Base-by-base conservation (phyloP, 2,329 filamentous ascomycete species). In the Nigrospora sphaerica region DNA sequence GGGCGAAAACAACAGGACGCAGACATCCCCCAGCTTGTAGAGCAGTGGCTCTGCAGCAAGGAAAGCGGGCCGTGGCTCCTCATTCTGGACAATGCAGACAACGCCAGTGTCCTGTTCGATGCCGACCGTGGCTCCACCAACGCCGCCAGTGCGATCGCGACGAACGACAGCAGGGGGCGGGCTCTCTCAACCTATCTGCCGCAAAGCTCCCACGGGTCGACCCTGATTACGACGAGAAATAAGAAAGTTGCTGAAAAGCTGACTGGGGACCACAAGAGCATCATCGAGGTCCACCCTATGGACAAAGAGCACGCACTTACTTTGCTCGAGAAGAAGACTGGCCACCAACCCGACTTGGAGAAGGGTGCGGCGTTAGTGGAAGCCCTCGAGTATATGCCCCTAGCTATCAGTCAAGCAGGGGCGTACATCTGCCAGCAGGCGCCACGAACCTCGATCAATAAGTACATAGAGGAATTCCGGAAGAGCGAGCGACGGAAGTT, bases 381-480 rank as follows among this genome's bases (percentile, higher is more conserved):
- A 12, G n/a, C n/a, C n/a, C n/a, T n/a, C n/a, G n/a, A n/a, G n/a
- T n/a, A n/a, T n/a, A n/a, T n/a, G n/a, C n/a, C 47, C 3, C 53
- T 67, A 1, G 63, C 62, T 19, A 64, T 67, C 42, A 59, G 52
- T 31, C 62, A 68, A 48, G 63, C 63, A 3, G 58, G 59, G 3
- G 57, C 60, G 11, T 67, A 64, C 46, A 67, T 67, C 34, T 48
- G 57, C 34, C 33, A 38, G 36, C 52, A 55, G 34, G 42, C 39
- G 10, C 61, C 58, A 2, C 56, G 55, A 17, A 59, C 52, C 36
- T 66, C 62, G 0, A 49, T 68, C 0, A 37, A 52, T 17, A 50
- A 59, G 16, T 77, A 77, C 46, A 46, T 75, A 3, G 43, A 58
- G 3, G 47, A 64, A 2, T 65, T 72, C 48, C 54, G 51, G 5